A percentile compares a stretch with the other conserved stretches of the same genome.
Conservation (phyloP, 1,139 yeast species). For the Blastobotrys persicus region DNA sequence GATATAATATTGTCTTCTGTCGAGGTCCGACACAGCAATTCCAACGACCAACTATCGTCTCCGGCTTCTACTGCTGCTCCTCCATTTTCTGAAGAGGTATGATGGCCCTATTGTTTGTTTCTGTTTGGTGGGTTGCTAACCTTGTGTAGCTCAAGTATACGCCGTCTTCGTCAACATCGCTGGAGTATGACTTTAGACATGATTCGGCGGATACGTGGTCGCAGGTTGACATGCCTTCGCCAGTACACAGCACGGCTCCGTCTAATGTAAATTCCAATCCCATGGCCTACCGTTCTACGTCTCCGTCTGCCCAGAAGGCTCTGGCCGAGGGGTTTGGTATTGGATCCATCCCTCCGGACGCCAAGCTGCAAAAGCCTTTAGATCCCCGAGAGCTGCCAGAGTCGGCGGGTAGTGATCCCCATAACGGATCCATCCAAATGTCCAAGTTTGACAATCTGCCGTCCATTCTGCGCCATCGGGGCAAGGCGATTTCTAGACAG, state of each 20-base stretch:
- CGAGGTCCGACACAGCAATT: conserved; percentile 43
- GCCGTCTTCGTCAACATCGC: conserved; percentile 3
- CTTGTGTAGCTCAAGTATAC: neutral
- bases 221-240: conserved; percentile 2
- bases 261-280: conserved; percentile 2
- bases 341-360: conserved; percentile 16
- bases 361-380: conserved; percentile 39
- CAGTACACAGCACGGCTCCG: neutral
- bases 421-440: conserved; percentile 35
- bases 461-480: conserved; percentile 69
- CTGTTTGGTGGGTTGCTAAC: no score
- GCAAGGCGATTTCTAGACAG: conserved; percentile 60
- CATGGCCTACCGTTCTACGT: conserved; percentile 22
- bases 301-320: conserved; percentile 24
- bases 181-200: conserved; percentile 4
- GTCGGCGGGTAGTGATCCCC: conserved; percentile 35
- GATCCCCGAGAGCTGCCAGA: conserved; percentile 45
- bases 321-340: conserved; percentile 15
- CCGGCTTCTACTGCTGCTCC: neutral
- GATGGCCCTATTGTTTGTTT: no score
- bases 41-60: neutral
- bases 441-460: conserved; percentile 59
- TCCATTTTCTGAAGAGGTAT: conserved; percentile 1
- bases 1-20: conserved; percentile 42
- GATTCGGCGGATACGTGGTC: conserved; percentile 7